A percentile compares a stretch with the other conserved stretches of the same genome.
Conservation (phyloP, 2,329 filamentous ascomycete species). For the Fusarium sp. region DNA sequence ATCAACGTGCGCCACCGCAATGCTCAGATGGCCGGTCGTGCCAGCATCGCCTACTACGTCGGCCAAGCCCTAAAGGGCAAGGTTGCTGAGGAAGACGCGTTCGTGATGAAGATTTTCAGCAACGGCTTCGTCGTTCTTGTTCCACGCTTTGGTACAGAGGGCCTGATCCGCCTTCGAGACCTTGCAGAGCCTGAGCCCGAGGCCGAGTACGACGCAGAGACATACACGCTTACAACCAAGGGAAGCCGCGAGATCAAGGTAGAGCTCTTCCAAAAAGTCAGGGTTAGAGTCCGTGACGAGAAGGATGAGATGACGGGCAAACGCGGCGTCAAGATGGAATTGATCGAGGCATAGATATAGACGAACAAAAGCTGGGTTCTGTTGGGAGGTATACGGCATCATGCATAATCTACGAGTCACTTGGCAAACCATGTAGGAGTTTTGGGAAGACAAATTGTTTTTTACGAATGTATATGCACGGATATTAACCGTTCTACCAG, state of each 20-base stretch:
- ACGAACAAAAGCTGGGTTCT: background rate
- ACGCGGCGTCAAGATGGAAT: constrained; percentile 83
- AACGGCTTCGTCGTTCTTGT: constrained; percentile 98
- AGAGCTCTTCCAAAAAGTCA: constrained; percentile 92
- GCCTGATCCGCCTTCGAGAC: constrained; percentile 86
- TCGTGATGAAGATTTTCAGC: constrained; percentile 96
- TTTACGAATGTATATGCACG: constrained; percentile 42
- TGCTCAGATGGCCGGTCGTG: constrained; percentile 92
- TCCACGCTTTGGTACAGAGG: constrained; percentile 94
- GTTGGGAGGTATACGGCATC: constrained; percentile 2
- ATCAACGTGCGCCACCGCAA: constrained; percentile 98
- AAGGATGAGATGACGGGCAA: constrained; percentile 97
- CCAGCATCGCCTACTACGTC: constrained; percentile 97
- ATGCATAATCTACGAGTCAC: constrained; percentile 27
- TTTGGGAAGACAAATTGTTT: constrained; percentile 37
- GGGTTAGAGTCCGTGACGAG: constrained; percentile 88
- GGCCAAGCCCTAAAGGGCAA: constrained; percentile 90
- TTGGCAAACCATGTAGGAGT: constrained; percentile 27
- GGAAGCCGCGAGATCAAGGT: constrained; percentile 68
- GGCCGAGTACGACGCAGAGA: constrained; percentile 84
- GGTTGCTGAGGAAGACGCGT: constrained; percentile 84
- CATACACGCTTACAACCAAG: constrained; percentile 75
- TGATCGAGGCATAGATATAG: constrained; percentile 54
- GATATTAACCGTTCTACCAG: constrained; percentile 44
- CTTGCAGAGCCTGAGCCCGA: constrained; percentile 81